These are phyloP conservation scores for Melanomma pulvis-pyrius DNA, from an alignment of 495 filamentous ascomycete species.

Conservation along the genomic window DNA sequence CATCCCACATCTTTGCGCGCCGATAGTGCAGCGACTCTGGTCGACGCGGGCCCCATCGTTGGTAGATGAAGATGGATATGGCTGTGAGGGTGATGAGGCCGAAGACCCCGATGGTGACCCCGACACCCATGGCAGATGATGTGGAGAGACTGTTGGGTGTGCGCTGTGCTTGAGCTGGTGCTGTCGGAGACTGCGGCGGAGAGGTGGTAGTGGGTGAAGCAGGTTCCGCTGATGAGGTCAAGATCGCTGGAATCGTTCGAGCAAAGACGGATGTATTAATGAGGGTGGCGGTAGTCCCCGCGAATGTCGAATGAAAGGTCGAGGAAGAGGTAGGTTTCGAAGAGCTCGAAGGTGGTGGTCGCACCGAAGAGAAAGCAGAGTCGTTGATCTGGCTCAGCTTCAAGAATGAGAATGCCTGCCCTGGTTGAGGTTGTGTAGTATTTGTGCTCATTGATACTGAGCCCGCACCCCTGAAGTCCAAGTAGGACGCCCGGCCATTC, in stretches of 20 bases:
- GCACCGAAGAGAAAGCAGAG: constrained; percentile 15
- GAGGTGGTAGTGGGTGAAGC: background rate
- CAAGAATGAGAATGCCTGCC: constrained; percentile 7
- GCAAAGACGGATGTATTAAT: background rate
- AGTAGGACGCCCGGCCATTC: background rate
- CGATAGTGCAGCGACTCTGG: background rate
- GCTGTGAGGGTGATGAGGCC: constrained; percentile 5
- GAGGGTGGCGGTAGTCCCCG: background rate
- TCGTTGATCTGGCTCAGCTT: constrained; percentile 15
- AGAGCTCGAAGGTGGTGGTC: constrained; percentile 1
- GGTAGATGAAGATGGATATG: constrained; percentile 8
- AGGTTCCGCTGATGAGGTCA: background rate
- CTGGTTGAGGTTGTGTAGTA: background rate
- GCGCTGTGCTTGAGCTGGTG: background rate
- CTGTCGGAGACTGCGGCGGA: background rate
- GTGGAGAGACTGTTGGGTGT: constrained; percentile 4
- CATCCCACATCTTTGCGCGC: constrained; percentile 12
- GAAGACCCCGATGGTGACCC: constrained; percentile 13
- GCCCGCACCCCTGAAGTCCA: constrained; percentile 2
- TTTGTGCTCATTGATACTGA: background rate
- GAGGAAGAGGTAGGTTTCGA: background rate
- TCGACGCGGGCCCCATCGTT: background rate
- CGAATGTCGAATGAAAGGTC: background rate
- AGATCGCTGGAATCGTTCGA: background rate
- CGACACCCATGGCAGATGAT: constrained; percentile 15